phyloP scores from a whole-genome alignment of 345 rosid species.

The Moringa oleifera region DNA sequence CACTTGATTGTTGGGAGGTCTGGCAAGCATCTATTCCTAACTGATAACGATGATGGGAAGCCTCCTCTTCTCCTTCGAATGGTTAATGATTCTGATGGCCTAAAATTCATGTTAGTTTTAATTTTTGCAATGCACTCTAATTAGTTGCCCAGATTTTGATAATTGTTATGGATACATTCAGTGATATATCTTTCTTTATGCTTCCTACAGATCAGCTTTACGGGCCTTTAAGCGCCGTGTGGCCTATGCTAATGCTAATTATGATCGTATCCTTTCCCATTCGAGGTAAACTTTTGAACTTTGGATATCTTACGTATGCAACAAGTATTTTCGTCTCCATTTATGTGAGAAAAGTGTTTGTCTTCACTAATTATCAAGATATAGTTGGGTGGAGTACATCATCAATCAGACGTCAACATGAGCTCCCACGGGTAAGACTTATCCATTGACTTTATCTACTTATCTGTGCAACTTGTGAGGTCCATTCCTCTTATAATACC shows the following conservation, averaged over 20 bases:
- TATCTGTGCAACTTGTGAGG: neutral
- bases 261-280: conserved; percentile 68
- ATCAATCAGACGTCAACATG: conserved; percentile 75
- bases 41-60: conserved; percentile 64
- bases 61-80: conserved; percentile 90
- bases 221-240: conserved; percentile 81
- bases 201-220: conserved; percentile 68
- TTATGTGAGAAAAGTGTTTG: conserved; percentile 14
- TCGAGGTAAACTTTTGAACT: conserved; percentile 11
- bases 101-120: conserved; percentile 67
- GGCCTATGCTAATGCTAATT: conserved; percentile 87
- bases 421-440: conserved; percentile 67
- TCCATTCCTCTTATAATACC: too few species aligned
- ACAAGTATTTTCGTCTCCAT: conserved; percentile 2
- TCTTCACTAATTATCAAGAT: conserved; percentile 51
- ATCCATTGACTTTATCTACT: neutral
- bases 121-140: neutral
- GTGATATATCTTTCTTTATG: conserved; percentile 19
- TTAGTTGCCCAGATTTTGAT: neutral
- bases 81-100: conserved; percentile 63
- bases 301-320: conserved; percentile 6
- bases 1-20: conserved; percentile 85
- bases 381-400: conserved; percentile 97
- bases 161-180: conserved; percentile 2
- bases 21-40: conserved; percentile 87